Percentiles rank a stretch among this genome's conserved stretches.
phyloP scores from a whole-genome alignment of 169 alveolate species.

The Plasmodium vivax region DNA sequence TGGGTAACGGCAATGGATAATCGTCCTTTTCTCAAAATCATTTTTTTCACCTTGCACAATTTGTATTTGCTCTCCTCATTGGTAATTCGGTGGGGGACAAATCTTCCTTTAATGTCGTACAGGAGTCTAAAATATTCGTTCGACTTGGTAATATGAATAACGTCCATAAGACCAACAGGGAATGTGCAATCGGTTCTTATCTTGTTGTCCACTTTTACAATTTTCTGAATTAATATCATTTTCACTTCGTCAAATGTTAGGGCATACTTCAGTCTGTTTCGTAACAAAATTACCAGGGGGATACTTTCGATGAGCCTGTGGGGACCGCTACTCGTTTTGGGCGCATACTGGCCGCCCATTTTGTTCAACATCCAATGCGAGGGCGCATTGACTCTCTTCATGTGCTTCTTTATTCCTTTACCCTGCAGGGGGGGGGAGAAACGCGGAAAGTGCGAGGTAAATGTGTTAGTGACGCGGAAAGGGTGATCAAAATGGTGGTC shows the following conservation, averaged over 20 bases:
- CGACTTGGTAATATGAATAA: constrained; percentile 94
- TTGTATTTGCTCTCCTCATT: constrained; percentile 96
- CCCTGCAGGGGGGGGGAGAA: constrained; percentile 84
- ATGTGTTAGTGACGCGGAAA: background rate
- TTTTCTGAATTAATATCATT: constrained; percentile 96
- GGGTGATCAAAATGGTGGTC: background rate
- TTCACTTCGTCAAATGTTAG: constrained; percentile 95
- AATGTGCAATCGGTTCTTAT: constrained; percentile 96
- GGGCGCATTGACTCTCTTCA: constrained; percentile 99
- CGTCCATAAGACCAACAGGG: constrained; percentile 99
- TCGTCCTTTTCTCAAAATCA: constrained; percentile 96
- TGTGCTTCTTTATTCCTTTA: constrained; percentile 99
- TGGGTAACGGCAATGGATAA: constrained; percentile 97
- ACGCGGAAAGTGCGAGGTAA: background rate
- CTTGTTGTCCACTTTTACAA: constrained; percentile 96
- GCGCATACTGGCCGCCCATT: constrained; percentile 96
- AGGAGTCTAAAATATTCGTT: constrained; percentile 96
- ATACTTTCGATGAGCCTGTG: constrained; percentile 98
- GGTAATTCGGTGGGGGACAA: constrained; percentile 94
- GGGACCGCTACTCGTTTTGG: constrained; percentile 95
- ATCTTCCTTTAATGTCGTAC: constrained; percentile 98
- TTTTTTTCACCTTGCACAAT: constrained; percentile 95
- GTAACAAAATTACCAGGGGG: constrained; percentile 94
- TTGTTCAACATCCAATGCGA: constrained; percentile 98
- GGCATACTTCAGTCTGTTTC: constrained; percentile 95